Conservation (phyloP, 345 rosid species). For the Leavenworthia alabamica region DNA sequence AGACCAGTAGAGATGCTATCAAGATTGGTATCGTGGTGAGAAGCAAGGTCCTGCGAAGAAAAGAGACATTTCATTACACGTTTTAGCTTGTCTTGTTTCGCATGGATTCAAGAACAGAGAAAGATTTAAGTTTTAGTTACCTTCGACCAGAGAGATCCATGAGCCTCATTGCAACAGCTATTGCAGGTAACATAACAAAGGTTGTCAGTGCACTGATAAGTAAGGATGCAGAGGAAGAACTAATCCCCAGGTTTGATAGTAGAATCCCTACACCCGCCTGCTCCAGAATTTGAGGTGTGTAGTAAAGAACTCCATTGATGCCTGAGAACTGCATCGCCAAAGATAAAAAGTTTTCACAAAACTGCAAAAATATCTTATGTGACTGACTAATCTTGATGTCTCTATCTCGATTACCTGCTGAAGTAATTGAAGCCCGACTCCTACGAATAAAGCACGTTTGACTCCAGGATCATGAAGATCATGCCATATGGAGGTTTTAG, state of each 20-base stretch:
- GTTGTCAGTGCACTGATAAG: conserved; percentile 81
- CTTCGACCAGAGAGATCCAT: conserved; percentile 92
- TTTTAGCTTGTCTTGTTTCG: neutral
- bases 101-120: neutral
- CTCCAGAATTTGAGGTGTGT: conserved; percentile 96
- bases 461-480: conserved; percentile 93
- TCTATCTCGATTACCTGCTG: conserved; percentile 67
- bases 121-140: conserved; percentile 27
- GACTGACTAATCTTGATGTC: neutral
- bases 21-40: conserved; percentile 70
- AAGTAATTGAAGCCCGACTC: conserved; percentile 89
- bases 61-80: neutral
- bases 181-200: conserved; percentile 88
- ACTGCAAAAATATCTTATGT: neutral
- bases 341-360: neutral
- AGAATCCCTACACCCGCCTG: conserved; percentile 91
- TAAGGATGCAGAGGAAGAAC: conserved; percentile 68
- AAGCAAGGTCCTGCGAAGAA: conserved; percentile 66
- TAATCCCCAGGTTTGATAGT: conserved; percentile 68
- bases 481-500: conserved; percentile 56
- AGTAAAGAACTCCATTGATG: conserved; percentile 92
- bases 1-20: conserved; percentile 50
- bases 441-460: conserved; percentile 80
- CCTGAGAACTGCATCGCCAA: conserved; percentile 69
- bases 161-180: conserved; percentile 95